Percentiles rank a stretch among this genome's conserved stretches.
Conservation (phyloP, 2,329 filamentous ascomycete species). For the Ophiocordyceps camponoti-saundersi region DNA sequence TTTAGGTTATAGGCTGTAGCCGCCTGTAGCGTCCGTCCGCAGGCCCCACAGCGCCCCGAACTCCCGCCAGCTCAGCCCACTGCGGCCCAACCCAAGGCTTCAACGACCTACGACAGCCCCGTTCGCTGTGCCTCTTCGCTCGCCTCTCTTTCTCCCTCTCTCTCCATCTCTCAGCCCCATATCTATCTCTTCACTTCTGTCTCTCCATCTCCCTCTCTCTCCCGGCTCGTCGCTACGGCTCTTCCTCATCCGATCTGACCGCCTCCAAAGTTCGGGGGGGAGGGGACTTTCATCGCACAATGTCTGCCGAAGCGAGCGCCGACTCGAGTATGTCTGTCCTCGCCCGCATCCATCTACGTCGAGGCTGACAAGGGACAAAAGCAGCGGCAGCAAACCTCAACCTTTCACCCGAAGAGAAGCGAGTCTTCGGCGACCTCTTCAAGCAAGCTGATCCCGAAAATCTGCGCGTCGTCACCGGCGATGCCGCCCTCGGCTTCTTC, state of each 20-base stretch:
- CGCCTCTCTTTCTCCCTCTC: background rate
- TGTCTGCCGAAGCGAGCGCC: background rate
- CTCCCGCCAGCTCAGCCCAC: no score
- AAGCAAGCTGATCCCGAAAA: conserved; percentile 81
- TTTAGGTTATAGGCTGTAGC: no score
- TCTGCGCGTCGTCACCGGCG: conserved; percentile 86
- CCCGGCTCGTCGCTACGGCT: background rate
- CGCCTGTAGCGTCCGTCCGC: no score
- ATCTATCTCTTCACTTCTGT: background rate
- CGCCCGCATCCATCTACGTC: background rate
- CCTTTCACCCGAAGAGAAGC: conserved; percentile 81
- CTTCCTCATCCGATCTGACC: background rate
- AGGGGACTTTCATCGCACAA: background rate
- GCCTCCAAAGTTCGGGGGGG: no score
- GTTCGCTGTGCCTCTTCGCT: background rate
- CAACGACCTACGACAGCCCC: no score
- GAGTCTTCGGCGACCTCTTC: conserved; percentile 84
- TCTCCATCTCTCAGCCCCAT: background rate
- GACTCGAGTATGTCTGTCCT: background rate
- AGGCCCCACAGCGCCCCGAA: no score
- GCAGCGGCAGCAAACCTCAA: conserved; percentile 55
- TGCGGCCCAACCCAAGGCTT: no score
- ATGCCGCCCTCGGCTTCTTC: conserved; percentile 93
- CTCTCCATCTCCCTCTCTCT: background rate
- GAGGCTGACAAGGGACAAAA: conserved; percentile 1